phyloP scores from a whole-genome alignment of 768 basidiomycete genomes.

The Podaxis sp. region DNA sequence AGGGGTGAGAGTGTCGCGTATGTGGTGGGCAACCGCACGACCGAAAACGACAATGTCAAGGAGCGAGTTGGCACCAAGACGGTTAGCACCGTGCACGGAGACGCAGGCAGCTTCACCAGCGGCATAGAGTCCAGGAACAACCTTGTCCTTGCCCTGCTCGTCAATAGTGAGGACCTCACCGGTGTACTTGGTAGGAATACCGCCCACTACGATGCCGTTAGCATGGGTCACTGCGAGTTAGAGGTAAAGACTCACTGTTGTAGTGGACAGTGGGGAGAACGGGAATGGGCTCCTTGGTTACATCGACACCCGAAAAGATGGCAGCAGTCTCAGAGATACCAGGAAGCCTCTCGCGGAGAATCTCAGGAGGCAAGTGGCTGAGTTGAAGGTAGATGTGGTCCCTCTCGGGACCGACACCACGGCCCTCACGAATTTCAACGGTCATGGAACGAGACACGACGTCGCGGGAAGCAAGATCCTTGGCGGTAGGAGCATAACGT shows the following conservation, averaged over 20 bases:
- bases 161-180: slow-evolving; percentile 93
- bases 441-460: slow-evolving; percentile 99
- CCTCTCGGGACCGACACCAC: slow-evolving; percentile 97
- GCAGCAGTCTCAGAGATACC: slow-evolving; percentile 99
- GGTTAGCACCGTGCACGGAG: slow-evolving; percentile 98
- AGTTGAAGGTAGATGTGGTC: slow-evolving; percentile 97
- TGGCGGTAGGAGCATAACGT: slow-evolving; percentile 98
- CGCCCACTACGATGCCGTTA: slow-evolving; percentile 71
- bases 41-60: slow-evolving; percentile 99
- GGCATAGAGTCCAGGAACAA: slow-evolving; percentile 96
- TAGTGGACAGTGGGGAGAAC: slow-evolving; percentile 98
- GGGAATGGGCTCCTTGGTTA: slow-evolving; percentile 99
- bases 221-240: background rate
- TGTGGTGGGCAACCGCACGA: slow-evolving; percentile 98
- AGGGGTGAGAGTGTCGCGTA: slow-evolving; percentile 85
- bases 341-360: slow-evolving; percentile 94
- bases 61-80: slow-evolving; percentile 98
- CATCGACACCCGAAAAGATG: slow-evolving; percentile 98
- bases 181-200: slow-evolving; percentile 98
- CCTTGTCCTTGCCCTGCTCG: slow-evolving; percentile 85
- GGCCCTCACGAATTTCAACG: slow-evolving; percentile 96
- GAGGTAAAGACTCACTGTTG: slow-evolving; percentile 69
- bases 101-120: slow-evolving; percentile 99
- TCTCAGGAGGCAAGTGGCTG: slow-evolving; percentile 93
- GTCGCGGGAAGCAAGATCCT: slow-evolving; percentile 98